Conservation (phyloP, 73 alveolate genomes). For the Tetrahymena malaccensis region DNA sequence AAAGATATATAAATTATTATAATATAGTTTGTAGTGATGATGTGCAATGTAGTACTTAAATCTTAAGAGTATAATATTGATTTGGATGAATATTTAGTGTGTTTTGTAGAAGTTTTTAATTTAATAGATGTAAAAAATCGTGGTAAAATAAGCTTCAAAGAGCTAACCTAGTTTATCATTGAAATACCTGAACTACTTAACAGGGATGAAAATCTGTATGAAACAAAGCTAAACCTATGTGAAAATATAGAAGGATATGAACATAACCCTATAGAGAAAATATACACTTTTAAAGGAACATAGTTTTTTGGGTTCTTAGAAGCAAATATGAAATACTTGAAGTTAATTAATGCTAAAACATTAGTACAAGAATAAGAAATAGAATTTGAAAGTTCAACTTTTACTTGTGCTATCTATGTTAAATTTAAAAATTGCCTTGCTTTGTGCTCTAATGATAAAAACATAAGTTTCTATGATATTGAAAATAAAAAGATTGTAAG, state of each 20-base stretch:
- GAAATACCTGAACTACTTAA: not conserved
- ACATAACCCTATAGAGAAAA: not conserved
- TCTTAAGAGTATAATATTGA: not conserved
- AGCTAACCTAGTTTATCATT: not conserved
- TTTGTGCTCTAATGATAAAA: not conserved
- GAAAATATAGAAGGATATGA: not conserved
- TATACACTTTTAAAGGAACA: not conserved
- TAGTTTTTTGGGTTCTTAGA: not conserved
- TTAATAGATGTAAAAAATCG: not conserved
- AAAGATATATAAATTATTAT: no score
- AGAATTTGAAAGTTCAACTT: not conserved
- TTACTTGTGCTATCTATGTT: not conserved
- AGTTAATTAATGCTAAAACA: not conserved
- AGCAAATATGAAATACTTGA: not conserved
- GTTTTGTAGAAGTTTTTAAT: not conserved
- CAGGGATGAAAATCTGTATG: not conserved
- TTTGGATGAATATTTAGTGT: not conserved
- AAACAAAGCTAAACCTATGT: not conserved
- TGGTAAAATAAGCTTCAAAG: not conserved
- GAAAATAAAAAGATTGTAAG: not conserved
- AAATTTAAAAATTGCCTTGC: not conserved
- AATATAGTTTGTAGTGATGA: not conserved
- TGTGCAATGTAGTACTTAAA: not conserved
- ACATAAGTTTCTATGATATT: not conserved
- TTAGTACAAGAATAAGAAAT: not conserved